phyloP scores from a whole-genome alignment of 129 eudicot genomes.

The Saposhnikovia divaricata region DNA sequence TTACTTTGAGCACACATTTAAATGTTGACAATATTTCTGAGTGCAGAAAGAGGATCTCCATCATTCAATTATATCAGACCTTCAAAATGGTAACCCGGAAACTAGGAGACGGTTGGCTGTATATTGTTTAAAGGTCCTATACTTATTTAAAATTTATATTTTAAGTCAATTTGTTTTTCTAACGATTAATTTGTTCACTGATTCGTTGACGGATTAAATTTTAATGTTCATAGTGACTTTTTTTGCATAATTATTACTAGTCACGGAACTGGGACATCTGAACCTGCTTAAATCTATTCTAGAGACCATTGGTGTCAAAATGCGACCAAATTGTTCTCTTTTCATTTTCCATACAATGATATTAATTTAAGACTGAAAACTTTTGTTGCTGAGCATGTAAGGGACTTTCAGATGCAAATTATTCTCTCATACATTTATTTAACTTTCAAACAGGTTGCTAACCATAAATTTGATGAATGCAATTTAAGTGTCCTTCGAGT shows the following conservation, averaged over 20 bases:
- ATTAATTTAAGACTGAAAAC: too few relatives aligned
- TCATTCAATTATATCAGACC: constrained; percentile 97
- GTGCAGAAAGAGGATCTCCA: constrained; percentile 99
- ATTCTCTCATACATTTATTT: too few relatives aligned
- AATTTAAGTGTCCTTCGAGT: too few relatives aligned
- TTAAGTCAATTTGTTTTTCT: not conserved
- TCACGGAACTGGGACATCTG: not conserved
- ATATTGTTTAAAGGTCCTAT: constrained; percentile 82
- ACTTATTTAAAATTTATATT: not conserved
- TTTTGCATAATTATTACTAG: not conserved
- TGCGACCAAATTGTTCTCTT: too few relatives aligned
- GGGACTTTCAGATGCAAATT: too few relatives aligned
- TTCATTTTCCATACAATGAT: too few relatives aligned
- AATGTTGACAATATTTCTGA: not conserved
- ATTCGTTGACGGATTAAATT: not conserved
- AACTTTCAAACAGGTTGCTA: not conserved
- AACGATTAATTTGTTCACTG: not conserved
- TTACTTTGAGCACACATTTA: not conserved
- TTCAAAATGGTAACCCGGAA: constrained; percentile 94
- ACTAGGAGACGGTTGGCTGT: constrained; percentile 98
- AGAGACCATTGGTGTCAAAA: not conserved
- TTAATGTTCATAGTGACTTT: not conserved
- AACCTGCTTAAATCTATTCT: not conserved
- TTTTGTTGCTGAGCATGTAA: too few relatives aligned
- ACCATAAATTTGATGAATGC: not conserved